Conservation (phyloP, 1,284 basidiomycete species). For the Agroathelia rolfsii region DNA sequence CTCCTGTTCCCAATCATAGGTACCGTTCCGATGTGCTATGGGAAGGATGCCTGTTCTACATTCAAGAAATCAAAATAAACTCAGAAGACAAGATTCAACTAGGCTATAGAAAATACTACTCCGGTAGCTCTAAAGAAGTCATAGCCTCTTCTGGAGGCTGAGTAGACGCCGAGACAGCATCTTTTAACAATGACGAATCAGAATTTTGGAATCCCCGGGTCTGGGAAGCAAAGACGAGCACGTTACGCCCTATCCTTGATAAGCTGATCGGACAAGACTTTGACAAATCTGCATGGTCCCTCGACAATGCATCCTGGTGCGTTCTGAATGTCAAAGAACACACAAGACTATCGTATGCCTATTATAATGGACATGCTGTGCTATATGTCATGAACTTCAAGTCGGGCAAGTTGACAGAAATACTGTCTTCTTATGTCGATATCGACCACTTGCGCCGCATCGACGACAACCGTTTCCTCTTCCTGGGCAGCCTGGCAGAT, state of each 20-base stretch:
- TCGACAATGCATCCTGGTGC: constrained; percentile 42
- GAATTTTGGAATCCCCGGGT: constrained; percentile 65
- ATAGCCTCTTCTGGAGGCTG: too few relatives aligned
- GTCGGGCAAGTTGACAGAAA: constrained; percentile 19
- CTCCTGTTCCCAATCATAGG: too few relatives aligned
- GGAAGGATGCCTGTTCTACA: constrained; percentile 55
- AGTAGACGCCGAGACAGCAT: constrained; percentile 42
- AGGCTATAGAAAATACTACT: constrained; percentile 15
- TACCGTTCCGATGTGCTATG: constrained; percentile 82
- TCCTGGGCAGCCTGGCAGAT: constrained; percentile 35
- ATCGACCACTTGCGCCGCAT: constrained; percentile 31
- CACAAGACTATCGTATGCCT: constrained; percentile 34
- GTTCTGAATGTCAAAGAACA: constrained; percentile 33
- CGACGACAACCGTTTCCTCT: constrained; percentile 28
- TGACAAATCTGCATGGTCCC: constrained; percentile 42
- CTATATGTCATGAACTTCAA: constrained; percentile 38
- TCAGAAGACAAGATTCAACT: constrained; percentile 21
- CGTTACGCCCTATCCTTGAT: constrained; percentile 33
- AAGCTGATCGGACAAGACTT: constrained; percentile 48
- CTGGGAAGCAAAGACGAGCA: constrained; percentile 28
- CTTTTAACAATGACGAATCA: constrained; percentile 61
- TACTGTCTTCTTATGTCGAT: constrained; percentile 38
- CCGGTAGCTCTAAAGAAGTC: too few relatives aligned
- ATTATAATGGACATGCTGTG: constrained; percentile 37
- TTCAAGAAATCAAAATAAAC: constrained; percentile 32